These are phyloP conservation scores for Ganoderma multipileum DNA, from an alignment of 1,284 basidiomycete genomes.

Conservation along the genomic window DNA sequence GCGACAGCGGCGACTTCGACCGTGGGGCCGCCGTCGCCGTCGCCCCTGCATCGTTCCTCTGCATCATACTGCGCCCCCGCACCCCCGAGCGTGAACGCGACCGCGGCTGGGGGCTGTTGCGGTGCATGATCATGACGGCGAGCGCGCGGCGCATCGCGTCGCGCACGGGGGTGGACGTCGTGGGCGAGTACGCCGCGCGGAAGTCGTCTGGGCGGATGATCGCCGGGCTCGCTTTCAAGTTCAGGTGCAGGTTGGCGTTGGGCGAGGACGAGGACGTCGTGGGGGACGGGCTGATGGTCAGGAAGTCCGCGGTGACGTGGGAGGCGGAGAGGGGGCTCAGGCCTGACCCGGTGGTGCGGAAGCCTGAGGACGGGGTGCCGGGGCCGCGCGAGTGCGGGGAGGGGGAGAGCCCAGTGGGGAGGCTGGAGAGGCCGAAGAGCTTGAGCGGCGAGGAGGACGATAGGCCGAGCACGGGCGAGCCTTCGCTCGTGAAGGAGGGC, in stretches of 20 bases:
- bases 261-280: background rate
- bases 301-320: background rate
- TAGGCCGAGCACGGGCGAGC: background rate
- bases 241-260: background rate
- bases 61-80: background rate
- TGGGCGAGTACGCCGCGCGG: background rate
- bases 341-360: background rate
- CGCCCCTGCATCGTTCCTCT: background rate
- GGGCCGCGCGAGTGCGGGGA: no score
- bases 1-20: conserved; percentile 2
- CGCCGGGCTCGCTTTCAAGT: no score
- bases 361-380: background rate
- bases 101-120: background rate
- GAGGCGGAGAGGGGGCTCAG: background rate
- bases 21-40: no score
- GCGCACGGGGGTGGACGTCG: background rate
- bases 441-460: background rate
- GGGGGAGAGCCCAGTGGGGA: background rate
- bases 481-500: background rate
- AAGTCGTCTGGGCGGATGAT: background rate
- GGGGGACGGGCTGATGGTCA: background rate
- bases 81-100: background rate
- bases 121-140: conserved; percentile 6
- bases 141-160: conserved; percentile 5
- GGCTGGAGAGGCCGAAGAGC: background rate